Base-by-base conservation (phyloP, 2,329 filamentous ascomycete genomes). In the Phaeoacremonium minimum region DNA sequence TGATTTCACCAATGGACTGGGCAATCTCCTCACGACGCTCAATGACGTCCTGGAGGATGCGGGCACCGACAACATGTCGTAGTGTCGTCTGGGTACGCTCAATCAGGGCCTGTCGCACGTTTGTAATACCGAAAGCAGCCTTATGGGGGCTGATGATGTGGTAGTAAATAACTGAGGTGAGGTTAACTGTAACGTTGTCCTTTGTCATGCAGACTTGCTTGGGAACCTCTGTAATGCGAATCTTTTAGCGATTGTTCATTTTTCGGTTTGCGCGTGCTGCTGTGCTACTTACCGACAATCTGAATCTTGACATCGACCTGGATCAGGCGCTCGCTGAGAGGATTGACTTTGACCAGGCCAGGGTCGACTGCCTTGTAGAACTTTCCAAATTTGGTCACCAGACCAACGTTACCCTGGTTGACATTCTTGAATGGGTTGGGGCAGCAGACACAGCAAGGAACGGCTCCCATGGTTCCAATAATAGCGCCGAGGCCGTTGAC, bases 231-330 rank as follows among this genome's bases (percentile, higher is more conserved):
- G 51, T 33, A 41, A 18, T n/a, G 36, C 28, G 35, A 30, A 6
- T 30, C 8, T 16, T 15, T 4, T 15, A 16, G 5, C 9, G n/a
- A n/a, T n/a, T n/a, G n/a, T n/a, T n/a, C n/a, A n/a, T n/a, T n/a
- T n/a, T n/a, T n/a, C n/a, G n/a, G n/a, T n/a, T n/a, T n/a, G n/a
- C n/a, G 37, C 9, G 9, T 26, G 22, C 22, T 26, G 22, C 9
- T 9, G n/a, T 9, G 11, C 13, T 15, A 63, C 67, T 38, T 64
- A 71, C 67, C 73, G 60, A 94, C 88, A 47, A 95, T 96, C 69
- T 98, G 93, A 51, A 97, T 96, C 80, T 97, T 98, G 68, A 98
- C 93, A 61, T 98, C 93, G 57, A 98, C 85, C 53, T 94, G 87
- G 49, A 88, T 83, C 29, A 98, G 75, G 40, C 75, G 79, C 72